These are phyloP conservation scores for Kodamaea hsintzibuensis DNA, from an alignment of 805 yeast genomes.

Conservation along the genomic window DNA sequence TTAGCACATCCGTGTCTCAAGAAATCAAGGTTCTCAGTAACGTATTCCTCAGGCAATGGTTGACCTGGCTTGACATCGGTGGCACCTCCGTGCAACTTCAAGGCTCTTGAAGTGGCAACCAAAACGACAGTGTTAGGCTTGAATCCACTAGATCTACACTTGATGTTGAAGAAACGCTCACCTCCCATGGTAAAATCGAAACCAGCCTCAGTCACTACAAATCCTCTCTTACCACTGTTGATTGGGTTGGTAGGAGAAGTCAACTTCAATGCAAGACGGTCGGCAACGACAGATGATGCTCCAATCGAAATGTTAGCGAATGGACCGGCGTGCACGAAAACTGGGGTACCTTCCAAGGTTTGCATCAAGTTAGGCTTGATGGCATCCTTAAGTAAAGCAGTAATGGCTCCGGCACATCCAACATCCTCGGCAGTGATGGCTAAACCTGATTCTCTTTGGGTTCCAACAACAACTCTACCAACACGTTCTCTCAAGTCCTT, in stretches of 20 bases:
- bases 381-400: conserved; percentile 94
- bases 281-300: conserved; percentile 93
- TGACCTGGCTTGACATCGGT: conserved; percentile 95
- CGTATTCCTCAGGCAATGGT: conserved; percentile 78
- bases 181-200: conserved; percentile 99
- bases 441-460: conserved; percentile 62
- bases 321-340: conserved; percentile 96
- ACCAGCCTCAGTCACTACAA: conserved; percentile 96
- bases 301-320: conserved; percentile 97
- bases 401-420: conserved; percentile 93
- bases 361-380: conserved; percentile 97
- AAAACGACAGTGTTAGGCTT: conserved; percentile 88
- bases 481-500: conserved; percentile 84
- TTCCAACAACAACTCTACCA: conserved; percentile 87
- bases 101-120: conserved; percentile 96
- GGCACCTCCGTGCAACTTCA: conserved; percentile 96
- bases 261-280: conserved; percentile 85
- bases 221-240: conserved; percentile 60
- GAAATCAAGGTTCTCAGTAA: conserved; percentile 76
- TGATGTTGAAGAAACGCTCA: conserved; percentile 93
- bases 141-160: conserved; percentile 89
- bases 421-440: conserved; percentile 94
- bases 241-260: conserved; percentile 54
- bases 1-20: conserved; percentile 81
- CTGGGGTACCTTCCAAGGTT: conserved; percentile 96